Conservation (phyloP, 2,329 filamentous ascomycete species). For the Colletotrichum sp. region DNA sequence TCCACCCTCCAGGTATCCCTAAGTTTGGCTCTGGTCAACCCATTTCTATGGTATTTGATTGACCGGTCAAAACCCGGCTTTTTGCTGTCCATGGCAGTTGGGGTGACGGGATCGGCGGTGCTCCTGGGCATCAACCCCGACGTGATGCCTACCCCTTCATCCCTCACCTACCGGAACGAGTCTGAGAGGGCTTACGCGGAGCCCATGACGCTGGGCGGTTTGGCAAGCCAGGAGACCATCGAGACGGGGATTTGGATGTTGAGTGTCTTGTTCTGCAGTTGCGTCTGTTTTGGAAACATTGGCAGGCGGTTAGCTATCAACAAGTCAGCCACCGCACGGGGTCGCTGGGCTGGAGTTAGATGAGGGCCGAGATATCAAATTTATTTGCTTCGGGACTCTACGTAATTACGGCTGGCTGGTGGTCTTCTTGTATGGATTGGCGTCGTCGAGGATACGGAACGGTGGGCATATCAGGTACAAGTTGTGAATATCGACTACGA, state of each 20-base stretch:
- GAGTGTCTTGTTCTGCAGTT: constrained; percentile 93
- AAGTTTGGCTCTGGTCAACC: constrained; percentile 88
- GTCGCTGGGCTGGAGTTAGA: constrained; percentile 40
- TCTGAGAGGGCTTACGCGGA: constrained; percentile 20
- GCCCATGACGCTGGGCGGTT: constrained; percentile 52
- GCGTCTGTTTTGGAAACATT: constrained; percentile 95
- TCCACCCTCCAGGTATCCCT: constrained; percentile 93
- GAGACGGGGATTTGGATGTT: constrained; percentile 87
- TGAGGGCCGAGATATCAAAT: neutral
- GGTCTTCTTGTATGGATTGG: neutral
- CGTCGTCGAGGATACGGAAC: neutral
- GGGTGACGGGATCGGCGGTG: constrained; percentile 74
- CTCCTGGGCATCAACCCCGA: constrained; percentile 79
- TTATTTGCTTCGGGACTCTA: neutral
- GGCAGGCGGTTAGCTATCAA: constrained; percentile 77
- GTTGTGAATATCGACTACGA: neutral
- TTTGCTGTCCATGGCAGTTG: constrained; percentile 76
- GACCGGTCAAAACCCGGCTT: constrained; percentile 89
- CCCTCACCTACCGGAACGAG: constrained; percentile 33
- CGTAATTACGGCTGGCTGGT: neutral
- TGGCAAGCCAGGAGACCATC: constrained; percentile 66
- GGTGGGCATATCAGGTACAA: neutral
- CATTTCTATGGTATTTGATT: constrained; percentile 94
- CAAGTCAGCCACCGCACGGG: constrained; percentile 42
- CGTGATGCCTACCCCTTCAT: constrained; percentile 73